phyloP scores from a whole-genome alignment of 2,329 filamentous ascomycete genomes.

The Bisporella sp. region DNA sequence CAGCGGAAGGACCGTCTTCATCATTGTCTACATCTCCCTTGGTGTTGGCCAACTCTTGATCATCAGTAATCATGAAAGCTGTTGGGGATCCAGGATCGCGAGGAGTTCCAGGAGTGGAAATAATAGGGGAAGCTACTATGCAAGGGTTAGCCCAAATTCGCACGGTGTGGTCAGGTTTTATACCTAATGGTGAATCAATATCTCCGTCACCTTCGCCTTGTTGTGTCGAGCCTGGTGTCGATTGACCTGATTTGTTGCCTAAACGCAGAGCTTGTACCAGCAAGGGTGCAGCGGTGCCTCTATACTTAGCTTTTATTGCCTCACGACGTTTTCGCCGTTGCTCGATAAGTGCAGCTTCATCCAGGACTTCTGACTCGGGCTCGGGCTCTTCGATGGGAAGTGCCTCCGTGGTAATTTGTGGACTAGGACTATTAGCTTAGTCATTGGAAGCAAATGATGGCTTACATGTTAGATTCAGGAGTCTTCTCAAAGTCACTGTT shows the following conservation, averaged over 20 bases:
- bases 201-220: constrained; percentile 18
- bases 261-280: constrained; percentile 53
- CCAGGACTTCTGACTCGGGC: constrained; percentile 53
- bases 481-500: constrained; percentile 27
- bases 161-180: not conserved
- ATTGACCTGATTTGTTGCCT: constrained; percentile 25
- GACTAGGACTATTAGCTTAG: constrained; percentile 7
- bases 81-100: constrained; percentile 29
- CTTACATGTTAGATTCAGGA: constrained; percentile 34
- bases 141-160: constrained; percentile 8
- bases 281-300: constrained; percentile 61
- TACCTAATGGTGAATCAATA: constrained; percentile 15
- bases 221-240: not conserved
- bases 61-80: constrained; percentile 55
- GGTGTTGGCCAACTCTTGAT: constrained; percentile 60
- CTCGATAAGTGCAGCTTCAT: constrained; percentile 79
- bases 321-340: constrained; percentile 78
- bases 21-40: constrained; percentile 38
- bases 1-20: constrained; percentile 77
- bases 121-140: constrained; percentile 19
- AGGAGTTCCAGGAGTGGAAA: constrained; percentile 30
- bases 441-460: not conserved
- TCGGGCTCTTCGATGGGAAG: constrained; percentile 38
- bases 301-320: constrained; percentile 78
- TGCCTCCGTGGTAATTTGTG: constrained; percentile 21